These are phyloP conservation scores for Hypoxylon crocopeplum DNA, from an alignment of 495 filamentous ascomycete species.

Conservation along the genomic window DNA sequence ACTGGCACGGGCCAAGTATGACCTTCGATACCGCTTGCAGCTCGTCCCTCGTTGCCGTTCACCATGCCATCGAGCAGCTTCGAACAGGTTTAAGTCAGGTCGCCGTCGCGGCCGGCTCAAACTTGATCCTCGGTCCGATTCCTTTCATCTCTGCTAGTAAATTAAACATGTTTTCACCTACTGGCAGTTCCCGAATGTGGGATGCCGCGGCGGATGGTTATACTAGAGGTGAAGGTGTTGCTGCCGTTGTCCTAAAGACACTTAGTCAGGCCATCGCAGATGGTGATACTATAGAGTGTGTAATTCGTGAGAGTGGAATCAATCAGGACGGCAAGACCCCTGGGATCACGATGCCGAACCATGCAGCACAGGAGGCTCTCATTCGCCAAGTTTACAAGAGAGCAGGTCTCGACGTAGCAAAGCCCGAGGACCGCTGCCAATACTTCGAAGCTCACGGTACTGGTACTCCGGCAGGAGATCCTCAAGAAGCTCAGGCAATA, in stretches of 20 bases:
- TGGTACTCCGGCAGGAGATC: conserved; percentile 54
- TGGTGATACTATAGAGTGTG: conserved; percentile 54
- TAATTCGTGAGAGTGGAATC: conserved; percentile 57
- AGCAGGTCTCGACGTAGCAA: conserved; percentile 40
- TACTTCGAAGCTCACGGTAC: conserved; percentile 38
- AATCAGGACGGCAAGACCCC: conserved; percentile 56
- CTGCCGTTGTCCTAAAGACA: conserved; percentile 56
- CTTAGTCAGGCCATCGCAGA: conserved; percentile 51
- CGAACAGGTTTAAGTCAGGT: too few relatives aligned
- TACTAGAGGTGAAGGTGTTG: conserved; percentile 61
- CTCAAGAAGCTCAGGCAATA: conserved; percentile 55
- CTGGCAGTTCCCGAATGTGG: conserved; percentile 16
- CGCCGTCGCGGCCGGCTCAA: conserved; percentile 46
- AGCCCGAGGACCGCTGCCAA: not conserved
- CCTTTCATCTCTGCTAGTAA: conserved; percentile 10
- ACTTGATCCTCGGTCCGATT: conserved; percentile 48
- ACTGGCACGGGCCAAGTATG: conserved; percentile 54
- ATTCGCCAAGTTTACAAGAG: conserved; percentile 50
- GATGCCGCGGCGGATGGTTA: conserved; percentile 62
- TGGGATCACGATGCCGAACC: conserved; percentile 56
- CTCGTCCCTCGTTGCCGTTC: conserved; percentile 53
- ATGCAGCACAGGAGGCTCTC: conserved; percentile 52
- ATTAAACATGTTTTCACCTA: conserved; percentile 18
- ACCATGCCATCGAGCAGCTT: too few relatives aligned
- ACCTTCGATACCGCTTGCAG: conserved; percentile 61